phyloP scores from a whole-genome alignment of 208 protist genomes.

The Blechomonas ayalai region DNA sequence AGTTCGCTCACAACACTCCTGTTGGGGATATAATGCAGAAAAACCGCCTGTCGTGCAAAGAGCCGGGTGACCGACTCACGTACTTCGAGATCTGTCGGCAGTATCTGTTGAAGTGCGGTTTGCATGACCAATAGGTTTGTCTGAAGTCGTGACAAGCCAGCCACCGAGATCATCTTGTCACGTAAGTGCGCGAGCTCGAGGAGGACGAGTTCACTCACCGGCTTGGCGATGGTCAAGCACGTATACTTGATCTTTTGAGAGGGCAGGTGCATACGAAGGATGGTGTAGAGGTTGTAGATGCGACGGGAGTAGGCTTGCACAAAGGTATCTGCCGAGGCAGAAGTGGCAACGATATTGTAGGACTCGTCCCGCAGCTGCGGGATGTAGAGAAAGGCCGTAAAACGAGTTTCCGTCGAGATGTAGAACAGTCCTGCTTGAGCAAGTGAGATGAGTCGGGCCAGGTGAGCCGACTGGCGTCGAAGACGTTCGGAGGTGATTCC shows the following conservation, averaged over 20 bases:
- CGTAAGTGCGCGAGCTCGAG: slow-evolving; percentile 72
- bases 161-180: slow-evolving; percentile 68
- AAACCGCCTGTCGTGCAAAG: slow-evolving; percentile 59
- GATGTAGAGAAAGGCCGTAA: slow-evolving; percentile 70
- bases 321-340: slow-evolving; percentile 69
- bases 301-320: slow-evolving; percentile 73
- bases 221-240: slow-evolving; percentile 51
- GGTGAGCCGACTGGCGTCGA: slow-evolving; percentile 34
- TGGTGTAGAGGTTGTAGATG: slow-evolving; percentile 61
- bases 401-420: slow-evolving; percentile 73
- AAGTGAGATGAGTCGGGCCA: slow-evolving; percentile 58
- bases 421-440: slow-evolving; percentile 77
- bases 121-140: slow-evolving; percentile 74
- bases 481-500: slow-evolving; percentile 1
- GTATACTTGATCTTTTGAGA: slow-evolving; percentile 63
- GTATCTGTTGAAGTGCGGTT: slow-evolving; percentile 60
- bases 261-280: slow-evolving; percentile 55
- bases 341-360: slow-evolving; percentile 60
- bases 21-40: slow-evolving; percentile 74
- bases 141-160: slow-evolving; percentile 42
- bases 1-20: slow-evolving; percentile 72
- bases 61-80: slow-evolving; percentile 48
- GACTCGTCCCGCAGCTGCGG: slow-evolving; percentile 84
- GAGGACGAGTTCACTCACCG: slow-evolving; percentile 73
- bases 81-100: slow-evolving; percentile 62